Percentiles rank a stretch among this genome's conserved stretches.
Evolutionary conservation across 768 basidiomycete genomes (phyloP).

Genomic region (Hebeloma cylindrosporum): DNA sequence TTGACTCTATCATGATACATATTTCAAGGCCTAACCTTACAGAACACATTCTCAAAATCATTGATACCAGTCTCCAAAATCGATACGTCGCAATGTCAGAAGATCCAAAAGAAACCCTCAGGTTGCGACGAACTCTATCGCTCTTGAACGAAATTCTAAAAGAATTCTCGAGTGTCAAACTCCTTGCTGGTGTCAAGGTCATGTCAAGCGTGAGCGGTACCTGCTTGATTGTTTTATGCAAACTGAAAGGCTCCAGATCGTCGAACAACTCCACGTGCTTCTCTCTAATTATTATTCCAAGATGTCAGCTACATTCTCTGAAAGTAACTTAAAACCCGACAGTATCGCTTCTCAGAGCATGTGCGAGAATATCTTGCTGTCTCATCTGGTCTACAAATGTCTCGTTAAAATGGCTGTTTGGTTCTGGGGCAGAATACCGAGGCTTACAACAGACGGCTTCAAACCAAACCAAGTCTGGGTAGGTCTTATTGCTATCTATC

Average conservation of each 20-base stretch:
- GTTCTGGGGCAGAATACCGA: conserved; percentile 61
- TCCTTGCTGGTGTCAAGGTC: conserved; percentile 63
- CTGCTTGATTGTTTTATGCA: neutral
- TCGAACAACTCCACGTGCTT: conserved; percentile 50
- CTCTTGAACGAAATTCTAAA: conserved; percentile 67
- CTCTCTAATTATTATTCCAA: conserved; percentile 63
- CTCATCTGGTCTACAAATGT: conserved; percentile 75
- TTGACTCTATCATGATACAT: neutral
- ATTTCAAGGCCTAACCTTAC: conserved; percentile 58
- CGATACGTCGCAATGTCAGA: conserved; percentile 44
- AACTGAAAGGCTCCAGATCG: conserved; percentile 41
- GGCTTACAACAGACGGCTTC: conserved; percentile 41
- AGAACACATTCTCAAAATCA: conserved; percentile 49
- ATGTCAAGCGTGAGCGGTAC: conserved; percentile 55
- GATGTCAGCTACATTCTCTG: conserved; percentile 42
- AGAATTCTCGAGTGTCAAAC: conserved; percentile 69
- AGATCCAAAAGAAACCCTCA: conserved; percentile 45
- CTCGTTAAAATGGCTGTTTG: conserved; percentile 69
- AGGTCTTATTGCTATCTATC: conserved; percentile 18
- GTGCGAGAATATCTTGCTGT: conserved; percentile 46
- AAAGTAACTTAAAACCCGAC: conserved; percentile 38
- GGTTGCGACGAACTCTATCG: conserved; percentile 60
- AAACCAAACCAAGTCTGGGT: conserved; percentile 55
- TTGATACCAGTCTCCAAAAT: conserved; percentile 53
- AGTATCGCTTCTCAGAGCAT: conserved; percentile 42